phyloP scores from a whole-genome alignment of 2,329 filamentous ascomycete species.

The Esteya vermicola region DNA sequence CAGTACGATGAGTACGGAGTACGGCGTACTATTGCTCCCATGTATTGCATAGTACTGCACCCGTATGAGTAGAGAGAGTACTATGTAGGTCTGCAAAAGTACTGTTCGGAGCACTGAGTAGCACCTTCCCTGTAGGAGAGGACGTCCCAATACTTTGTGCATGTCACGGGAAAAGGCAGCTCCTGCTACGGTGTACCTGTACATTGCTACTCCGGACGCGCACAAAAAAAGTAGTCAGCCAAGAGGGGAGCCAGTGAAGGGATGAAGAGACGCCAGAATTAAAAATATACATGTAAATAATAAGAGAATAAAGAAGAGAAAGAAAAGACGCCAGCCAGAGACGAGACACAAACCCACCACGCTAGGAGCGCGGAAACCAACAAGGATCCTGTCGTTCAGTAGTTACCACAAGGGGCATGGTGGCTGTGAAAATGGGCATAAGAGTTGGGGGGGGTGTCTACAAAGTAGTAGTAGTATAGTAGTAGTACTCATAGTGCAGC shows the following conservation, averaged over 20 bases:
- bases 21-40: too few relatives aligned
- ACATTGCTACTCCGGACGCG: too few relatives aligned
- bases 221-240: too few relatives aligned
- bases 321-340: background rate
- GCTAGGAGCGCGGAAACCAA: constrained; percentile 4
- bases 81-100: too few relatives aligned
- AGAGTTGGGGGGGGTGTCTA: constrained; percentile 1
- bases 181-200: too few relatives aligned
- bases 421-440: constrained; percentile 4
- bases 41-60: too few relatives aligned
- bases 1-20: background rate
- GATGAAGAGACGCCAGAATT: background rate
- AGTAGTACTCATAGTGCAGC: background rate
- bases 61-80: too few relatives aligned
- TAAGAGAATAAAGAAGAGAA: background rate
- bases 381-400: background rate
- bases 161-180: too few relatives aligned
- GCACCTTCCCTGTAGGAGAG: too few relatives aligned
- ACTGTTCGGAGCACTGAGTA: too few relatives aligned
- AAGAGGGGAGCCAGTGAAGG: background rate
- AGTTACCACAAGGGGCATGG: constrained; percentile 6
- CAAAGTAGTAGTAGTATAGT: background rate
- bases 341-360: constrained; percentile 1
- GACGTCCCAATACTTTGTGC: too few relatives aligned
- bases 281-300: too few relatives aligned